These are phyloP conservation scores for Agrostemma githago DNA, from an alignment of 148 eudicot genomes.

Conservation along the genomic window DNA sequence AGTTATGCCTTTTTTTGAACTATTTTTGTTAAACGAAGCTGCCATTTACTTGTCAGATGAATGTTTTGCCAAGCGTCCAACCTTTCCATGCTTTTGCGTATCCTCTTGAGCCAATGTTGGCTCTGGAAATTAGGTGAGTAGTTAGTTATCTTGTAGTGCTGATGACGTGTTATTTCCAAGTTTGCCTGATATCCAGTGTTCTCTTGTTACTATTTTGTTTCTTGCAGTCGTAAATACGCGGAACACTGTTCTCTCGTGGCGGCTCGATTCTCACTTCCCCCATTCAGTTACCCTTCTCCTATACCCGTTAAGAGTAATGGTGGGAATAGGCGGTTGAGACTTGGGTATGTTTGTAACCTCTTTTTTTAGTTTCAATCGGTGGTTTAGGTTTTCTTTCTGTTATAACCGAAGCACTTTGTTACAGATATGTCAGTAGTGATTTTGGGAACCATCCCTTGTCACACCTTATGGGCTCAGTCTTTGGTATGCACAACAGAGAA, in stretches of 20 bases:
- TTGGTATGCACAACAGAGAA: constrained; percentile 85
- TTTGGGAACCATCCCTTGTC: constrained; percentile 97
- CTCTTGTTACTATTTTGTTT: constrained; percentile 6
- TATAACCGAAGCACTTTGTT: constrained; percentile 20
- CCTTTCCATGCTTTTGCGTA: constrained; percentile 99
- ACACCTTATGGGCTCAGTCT: constrained; percentile 97
- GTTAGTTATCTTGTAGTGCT: constrained; percentile 5
- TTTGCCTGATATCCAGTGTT: neutral
- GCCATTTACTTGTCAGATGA: constrained; percentile 47
- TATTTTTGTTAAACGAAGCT: neutral
- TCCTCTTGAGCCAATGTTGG: constrained; percentile 92
- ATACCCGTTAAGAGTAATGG: constrained; percentile 60
- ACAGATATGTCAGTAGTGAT: constrained; percentile 97
- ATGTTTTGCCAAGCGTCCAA: constrained; percentile 89
- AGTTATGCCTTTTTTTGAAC: neutral
- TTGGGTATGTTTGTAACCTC: constrained; percentile 55
- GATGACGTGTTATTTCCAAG: neutral
- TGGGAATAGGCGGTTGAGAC: constrained; percentile 65
- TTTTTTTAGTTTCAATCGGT: neutral
- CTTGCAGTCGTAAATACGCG: constrained; percentile 82
- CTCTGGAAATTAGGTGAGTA: constrained; percentile 79
- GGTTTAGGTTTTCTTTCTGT: neutral
- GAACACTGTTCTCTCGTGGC: constrained; percentile 84
- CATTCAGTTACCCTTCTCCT: constrained; percentile 69
- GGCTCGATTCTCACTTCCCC: constrained; percentile 73